phyloP scores from a whole-genome alignment of 805 yeast genomes.

The Starmerella bombicola region DNA sequence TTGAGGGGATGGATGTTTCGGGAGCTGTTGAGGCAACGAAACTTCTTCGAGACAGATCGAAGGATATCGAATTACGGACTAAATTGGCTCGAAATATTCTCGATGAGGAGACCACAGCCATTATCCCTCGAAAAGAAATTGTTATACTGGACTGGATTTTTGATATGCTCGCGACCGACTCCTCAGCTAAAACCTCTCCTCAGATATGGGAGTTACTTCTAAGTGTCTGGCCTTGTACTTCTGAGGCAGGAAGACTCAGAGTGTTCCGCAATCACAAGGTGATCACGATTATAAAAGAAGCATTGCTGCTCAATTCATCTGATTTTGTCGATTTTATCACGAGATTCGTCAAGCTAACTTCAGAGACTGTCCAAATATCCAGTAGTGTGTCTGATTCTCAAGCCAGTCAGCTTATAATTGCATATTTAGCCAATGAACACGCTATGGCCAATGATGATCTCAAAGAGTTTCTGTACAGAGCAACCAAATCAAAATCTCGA shows the following conservation, averaged over 20 bases:
- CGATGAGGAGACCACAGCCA: slow-evolving; percentile 17
- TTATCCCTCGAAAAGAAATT: slow-evolving; percentile 26
- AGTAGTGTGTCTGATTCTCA: slow-evolving; percentile 9
- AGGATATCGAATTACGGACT: slow-evolving; percentile 18
- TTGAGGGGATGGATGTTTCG: slow-evolving; percentile 5
- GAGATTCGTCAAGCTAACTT: background rate
- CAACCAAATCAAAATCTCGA: background rate
- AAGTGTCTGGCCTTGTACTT: slow-evolving; percentile 10
- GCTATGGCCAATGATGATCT: background rate
- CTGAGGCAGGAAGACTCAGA: slow-evolving; percentile 8
- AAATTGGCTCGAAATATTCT: slow-evolving; percentile 20
- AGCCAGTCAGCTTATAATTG: slow-evolving; percentile 8
- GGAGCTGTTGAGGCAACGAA: slow-evolving; percentile 24
- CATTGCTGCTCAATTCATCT: background rate
- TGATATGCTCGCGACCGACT: slow-evolving; percentile 22
- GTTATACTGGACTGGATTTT: slow-evolving; percentile 31
- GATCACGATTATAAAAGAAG: slow-evolving; percentile 1
- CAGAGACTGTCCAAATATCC: background rate
- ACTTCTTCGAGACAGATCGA: slow-evolving; percentile 23
- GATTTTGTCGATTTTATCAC: background rate
- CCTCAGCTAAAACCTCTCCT: slow-evolving; percentile 10
- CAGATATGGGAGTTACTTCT: slow-evolving; percentile 19
- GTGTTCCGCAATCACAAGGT: slow-evolving; percentile 14
- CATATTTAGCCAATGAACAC: slow-evolving; percentile 3
- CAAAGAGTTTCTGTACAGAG: slow-evolving; percentile 5